Evolutionary conservation across 352 stramenopile genomes (phyloP).

Genomic region (Pythium sukuiense): DNA sequence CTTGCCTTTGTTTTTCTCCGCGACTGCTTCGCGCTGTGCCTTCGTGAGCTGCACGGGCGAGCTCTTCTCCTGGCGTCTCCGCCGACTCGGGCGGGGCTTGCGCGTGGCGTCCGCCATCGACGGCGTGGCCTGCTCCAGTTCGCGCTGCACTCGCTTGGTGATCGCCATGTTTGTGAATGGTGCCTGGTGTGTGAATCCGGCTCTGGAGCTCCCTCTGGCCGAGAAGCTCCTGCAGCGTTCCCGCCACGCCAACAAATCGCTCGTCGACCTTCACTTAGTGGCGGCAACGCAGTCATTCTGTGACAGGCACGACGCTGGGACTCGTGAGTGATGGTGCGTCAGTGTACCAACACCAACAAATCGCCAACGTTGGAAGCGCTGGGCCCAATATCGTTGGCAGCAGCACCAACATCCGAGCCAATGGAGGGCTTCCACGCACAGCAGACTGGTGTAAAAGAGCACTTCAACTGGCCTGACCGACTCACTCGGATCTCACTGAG

Average conservation of each 20-base stretch:
- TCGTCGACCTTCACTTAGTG: not conserved
- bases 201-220: not conserved
- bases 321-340: not conserved
- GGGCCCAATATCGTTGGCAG: too few relatives aligned
- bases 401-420: too few relatives aligned
- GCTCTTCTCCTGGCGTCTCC: slow-evolving; percentile 1
- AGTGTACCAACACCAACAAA: not conserved
- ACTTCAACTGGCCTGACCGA: too few relatives aligned
- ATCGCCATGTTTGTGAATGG: slow-evolving; percentile 22
- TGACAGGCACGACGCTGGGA: not conserved
- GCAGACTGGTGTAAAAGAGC: too few relatives aligned
- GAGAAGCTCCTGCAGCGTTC: not conserved
- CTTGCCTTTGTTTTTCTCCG: slow-evolving; percentile 28
- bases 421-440: too few relatives aligned
- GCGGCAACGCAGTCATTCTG: slow-evolving; percentile 1
- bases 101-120: not conserved
- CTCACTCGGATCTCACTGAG: too few relatives aligned
- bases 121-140: slow-evolving; percentile 20
- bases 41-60: slow-evolving; percentile 16
- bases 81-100: not conserved
- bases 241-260: not conserved
- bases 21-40: slow-evolving; percentile 26
- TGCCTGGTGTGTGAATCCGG: not conserved
- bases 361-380: slow-evolving; percentile 1
- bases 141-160: slow-evolving; percentile 31